Evolutionary conservation across 2,329 filamentous ascomycete species (phyloP).

Genomic region (Fusarium sp.): DNA sequence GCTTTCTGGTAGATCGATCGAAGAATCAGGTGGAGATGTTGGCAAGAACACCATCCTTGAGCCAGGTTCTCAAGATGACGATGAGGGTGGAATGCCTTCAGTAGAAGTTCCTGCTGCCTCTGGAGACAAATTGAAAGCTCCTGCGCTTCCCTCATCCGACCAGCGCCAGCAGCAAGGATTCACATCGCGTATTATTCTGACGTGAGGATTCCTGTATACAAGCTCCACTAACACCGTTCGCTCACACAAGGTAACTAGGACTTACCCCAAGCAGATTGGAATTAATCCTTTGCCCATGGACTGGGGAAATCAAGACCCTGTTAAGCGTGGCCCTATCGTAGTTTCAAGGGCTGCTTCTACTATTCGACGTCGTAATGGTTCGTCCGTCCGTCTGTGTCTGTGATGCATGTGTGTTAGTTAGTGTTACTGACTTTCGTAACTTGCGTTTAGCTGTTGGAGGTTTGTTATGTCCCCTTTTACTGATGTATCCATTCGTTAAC

Average conservation of each 20-base stretch:
- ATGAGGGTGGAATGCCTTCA: constrained; percentile 7
- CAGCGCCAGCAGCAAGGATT: constrained; percentile 58
- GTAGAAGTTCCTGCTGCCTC: constrained; percentile 23
- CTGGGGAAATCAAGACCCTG: constrained; percentile 84
- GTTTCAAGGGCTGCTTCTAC: constrained; percentile 81
- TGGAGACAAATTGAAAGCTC: constrained; percentile 36
- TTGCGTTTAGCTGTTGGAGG: constrained; percentile 63
- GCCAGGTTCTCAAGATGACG: constrained; percentile 14
- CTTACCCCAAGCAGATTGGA: constrained; percentile 92
- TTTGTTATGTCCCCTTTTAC: constrained; percentile 46
- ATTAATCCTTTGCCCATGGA: constrained; percentile 90
- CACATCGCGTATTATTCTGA: constrained; percentile 65
- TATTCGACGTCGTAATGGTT: constrained; percentile 83
- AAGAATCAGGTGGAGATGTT: constrained; percentile 13
- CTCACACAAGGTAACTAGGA: constrained; percentile 55
- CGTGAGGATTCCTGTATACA: constrained; percentile 50
- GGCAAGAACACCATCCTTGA: constrained; percentile 19
- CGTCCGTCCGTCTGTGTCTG: constrained; percentile 42
- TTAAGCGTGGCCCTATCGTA: constrained; percentile 84
- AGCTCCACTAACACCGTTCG: constrained; percentile 1
- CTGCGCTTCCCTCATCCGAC: constrained; percentile 39
- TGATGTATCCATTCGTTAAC: constrained; percentile 39
- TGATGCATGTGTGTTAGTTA: constrained; percentile 5
- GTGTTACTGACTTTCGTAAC: constrained; percentile 20
- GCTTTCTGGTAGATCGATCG: constrained; percentile 47